Conservation (phyloP, 371 early-diverging fungal species). For the Mucor mucedo region DNA sequence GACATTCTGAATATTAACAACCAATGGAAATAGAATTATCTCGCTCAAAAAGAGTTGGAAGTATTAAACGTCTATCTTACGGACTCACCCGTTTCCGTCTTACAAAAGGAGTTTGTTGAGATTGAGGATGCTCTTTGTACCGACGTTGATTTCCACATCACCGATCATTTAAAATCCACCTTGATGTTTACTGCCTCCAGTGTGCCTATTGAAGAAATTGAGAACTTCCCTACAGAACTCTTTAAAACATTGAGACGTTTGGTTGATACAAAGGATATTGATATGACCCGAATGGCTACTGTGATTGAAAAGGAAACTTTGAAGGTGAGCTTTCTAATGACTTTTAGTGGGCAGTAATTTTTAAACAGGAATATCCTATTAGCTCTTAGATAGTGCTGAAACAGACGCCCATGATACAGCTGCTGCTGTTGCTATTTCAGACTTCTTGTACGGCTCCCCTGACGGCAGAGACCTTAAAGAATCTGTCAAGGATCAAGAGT, state of each 20-base stretch:
- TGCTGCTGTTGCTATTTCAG: slow-evolving; percentile 53
- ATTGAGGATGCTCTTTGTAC: slow-evolving; percentile 72
- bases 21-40: slow-evolving; percentile 35
- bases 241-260: slow-evolving; percentile 54
- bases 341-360: background rate
- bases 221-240: slow-evolving; percentile 51
- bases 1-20: background rate
- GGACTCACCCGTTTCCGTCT: slow-evolving; percentile 68
- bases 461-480: slow-evolving; percentile 59
- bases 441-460: slow-evolving; percentile 64
- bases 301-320: slow-evolving; percentile 66
- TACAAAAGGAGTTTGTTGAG: slow-evolving; percentile 74
- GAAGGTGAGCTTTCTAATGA: slow-evolving; percentile 35
- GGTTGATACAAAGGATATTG: slow-evolving; percentile 60
- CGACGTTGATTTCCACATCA: slow-evolving; percentile 61
- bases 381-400: slow-evolving; percentile 50
- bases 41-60: slow-evolving; percentile 52
- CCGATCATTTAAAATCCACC: slow-evolving; percentile 61
- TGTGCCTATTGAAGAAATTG: slow-evolving; percentile 70
- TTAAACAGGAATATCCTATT: background rate
- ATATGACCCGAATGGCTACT: slow-evolving; percentile 67
- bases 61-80: slow-evolving; percentile 61
- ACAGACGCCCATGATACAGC: slow-evolving; percentile 56
- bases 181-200: slow-evolving; percentile 59
- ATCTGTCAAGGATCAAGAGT: slow-evolving; percentile 56